Evolutionary conservation across 2,329 filamentous ascomycete genomes (phyloP).

Genomic region (Cladophialophora carrionii): DNA sequence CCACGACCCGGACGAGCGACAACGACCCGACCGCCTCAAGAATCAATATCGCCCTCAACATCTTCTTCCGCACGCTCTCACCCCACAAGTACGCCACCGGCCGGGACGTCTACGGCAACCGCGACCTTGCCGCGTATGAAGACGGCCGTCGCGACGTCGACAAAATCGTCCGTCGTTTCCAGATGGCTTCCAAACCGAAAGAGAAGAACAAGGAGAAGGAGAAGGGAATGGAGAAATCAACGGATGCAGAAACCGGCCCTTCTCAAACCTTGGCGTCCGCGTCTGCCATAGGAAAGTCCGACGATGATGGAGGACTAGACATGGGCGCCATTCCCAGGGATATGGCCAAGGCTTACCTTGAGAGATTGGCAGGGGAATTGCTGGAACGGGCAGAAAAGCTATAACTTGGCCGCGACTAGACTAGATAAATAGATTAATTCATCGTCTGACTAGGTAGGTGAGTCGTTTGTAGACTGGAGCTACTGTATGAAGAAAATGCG

Average conservation of each 20-base stretch:
- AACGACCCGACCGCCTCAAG: conserved; percentile 15
- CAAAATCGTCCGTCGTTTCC: conserved; percentile 56
- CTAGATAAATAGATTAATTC: too few species aligned
- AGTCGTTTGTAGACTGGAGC: too few species aligned
- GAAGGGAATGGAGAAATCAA: background rate
- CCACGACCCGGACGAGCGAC: background rate
- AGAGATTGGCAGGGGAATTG: conserved; percentile 72
- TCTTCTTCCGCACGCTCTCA: conserved; percentile 76
- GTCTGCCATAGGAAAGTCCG: background rate
- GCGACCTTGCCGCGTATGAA: conserved; percentile 82
- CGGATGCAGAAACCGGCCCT: background rate
- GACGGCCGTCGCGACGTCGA: conserved; percentile 73
- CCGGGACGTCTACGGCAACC: conserved; percentile 84
- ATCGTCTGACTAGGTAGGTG: too few species aligned
- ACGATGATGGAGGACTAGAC: background rate
- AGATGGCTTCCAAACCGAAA: background rate
- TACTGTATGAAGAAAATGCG: too few species aligned
- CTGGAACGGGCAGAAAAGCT: conserved; percentile 41
- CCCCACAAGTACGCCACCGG: conserved; percentile 70
- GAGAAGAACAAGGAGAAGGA: background rate
- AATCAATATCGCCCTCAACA: conserved; percentile 79
- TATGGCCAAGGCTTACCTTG: conserved; percentile 73
- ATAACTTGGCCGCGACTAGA: background rate
- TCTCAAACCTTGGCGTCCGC: too few species aligned
- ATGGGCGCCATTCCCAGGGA: conserved; percentile 59